These are phyloP conservation scores for Capsicum baccatum DNA, from an alignment of 257 asterid species.

Conservation along the genomic window DNA sequence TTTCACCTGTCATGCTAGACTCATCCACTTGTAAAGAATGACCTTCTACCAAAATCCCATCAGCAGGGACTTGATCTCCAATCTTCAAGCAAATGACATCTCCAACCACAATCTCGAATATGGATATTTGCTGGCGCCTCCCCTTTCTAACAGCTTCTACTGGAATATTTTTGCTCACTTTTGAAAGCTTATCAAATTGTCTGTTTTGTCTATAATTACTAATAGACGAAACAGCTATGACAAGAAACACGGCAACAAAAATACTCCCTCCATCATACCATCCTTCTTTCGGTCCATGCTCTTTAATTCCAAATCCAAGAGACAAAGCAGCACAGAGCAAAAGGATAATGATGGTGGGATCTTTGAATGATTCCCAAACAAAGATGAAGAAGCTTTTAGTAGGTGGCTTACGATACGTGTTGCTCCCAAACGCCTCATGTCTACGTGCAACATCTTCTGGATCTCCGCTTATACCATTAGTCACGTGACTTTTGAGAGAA, in stretches of 20 bases:
- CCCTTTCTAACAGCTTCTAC: constrained; percentile 45
- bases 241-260: constrained; percentile 45
- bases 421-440: constrained; percentile 44
- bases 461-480: constrained; percentile 38
- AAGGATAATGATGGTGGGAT: constrained; percentile 45
- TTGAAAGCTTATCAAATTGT: constrained; percentile 44
- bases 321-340: constrained; percentile 46
- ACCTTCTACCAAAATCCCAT: constrained; percentile 52
- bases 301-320: constrained; percentile 48
- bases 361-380: constrained; percentile 44
- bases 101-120: constrained; percentile 50
- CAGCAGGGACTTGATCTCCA: constrained; percentile 62
- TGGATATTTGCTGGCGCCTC: constrained; percentile 42
- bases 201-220: constrained; percentile 46
- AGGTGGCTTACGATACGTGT: constrained; percentile 41
- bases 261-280: constrained; percentile 54
- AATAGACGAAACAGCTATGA: constrained; percentile 41
- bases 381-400: constrained; percentile 34
- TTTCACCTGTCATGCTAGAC: constrained; percentile 52
- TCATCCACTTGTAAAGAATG: constrained; percentile 45
- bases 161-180: constrained; percentile 39
- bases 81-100: constrained; percentile 52
- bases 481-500: constrained; percentile 34
- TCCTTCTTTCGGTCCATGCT: constrained; percentile 44
- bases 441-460: constrained; percentile 37